phyloP scores from a whole-genome alignment of 2,329 filamentous ascomycete genomes.

The Pseudogymnoascus verrucosus region DNA sequence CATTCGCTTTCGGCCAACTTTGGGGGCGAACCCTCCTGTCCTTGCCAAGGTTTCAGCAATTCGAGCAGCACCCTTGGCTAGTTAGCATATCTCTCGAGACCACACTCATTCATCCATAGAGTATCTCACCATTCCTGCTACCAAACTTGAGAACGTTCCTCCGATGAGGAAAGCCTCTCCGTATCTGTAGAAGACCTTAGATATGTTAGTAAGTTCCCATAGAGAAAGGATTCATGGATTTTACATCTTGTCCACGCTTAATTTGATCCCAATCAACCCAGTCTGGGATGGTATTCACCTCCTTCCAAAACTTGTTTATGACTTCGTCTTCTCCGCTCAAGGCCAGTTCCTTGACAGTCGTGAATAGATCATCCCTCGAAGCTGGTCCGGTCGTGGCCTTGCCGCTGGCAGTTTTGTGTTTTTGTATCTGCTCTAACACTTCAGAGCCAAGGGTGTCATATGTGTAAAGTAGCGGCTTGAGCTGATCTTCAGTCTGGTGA shows the following conservation, averaged over 20 bases:
- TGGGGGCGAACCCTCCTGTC: conserved; percentile 65
- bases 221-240: background rate
- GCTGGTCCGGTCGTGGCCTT: conserved; percentile 30
- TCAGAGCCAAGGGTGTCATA: conserved; percentile 64
- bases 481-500: conserved; percentile 53
- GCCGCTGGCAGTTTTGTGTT: conserved; percentile 24
- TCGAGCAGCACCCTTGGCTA: conserved; percentile 61
- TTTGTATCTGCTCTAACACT: conserved; percentile 48
- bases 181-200: conserved; percentile 63
- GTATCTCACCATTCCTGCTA: background rate
- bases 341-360: conserved; percentile 51
- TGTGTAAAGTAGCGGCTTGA: conserved; percentile 51
- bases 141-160: conserved; percentile 6
- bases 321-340: conserved; percentile 41
- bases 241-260: conserved; percentile 57
- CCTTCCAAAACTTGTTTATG: conserved; percentile 50
- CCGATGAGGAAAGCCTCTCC: conserved; percentile 54
- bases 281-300: conserved; percentile 58
- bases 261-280: conserved; percentile 79
- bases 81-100: background rate
- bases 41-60: conserved; percentile 67
- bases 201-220: background rate
- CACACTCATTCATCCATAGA: background rate
- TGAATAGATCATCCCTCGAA: conserved; percentile 51
- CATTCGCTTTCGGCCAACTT: conserved; percentile 56